Conservation (phyloP, 2,329 filamentous ascomycete genomes). For the Trichoderma oligosporum region DNA sequence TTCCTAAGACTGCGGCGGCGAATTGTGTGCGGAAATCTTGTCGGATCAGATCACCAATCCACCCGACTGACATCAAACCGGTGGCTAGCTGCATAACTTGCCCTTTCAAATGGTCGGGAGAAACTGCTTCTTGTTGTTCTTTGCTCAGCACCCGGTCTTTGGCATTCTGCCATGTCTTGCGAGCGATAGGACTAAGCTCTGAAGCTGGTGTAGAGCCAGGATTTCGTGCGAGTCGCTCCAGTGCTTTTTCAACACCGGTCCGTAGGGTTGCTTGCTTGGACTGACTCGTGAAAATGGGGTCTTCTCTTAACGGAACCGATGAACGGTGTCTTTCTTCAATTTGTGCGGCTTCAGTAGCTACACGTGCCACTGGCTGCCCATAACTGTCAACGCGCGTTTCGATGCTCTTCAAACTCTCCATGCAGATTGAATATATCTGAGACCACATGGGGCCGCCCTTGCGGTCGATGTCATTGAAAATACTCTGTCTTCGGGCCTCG, state of each 20-base stretch:
- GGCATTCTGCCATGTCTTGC: conserved; percentile 46
- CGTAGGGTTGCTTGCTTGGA: conserved; percentile 38
- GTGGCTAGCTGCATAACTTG: conserved; percentile 48
- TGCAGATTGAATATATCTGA: conserved; percentile 67
- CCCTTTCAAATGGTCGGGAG: conserved; percentile 46
- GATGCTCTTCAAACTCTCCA: conserved; percentile 65
- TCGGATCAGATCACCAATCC: conserved; percentile 65
- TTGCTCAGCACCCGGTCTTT: conserved; percentile 48
- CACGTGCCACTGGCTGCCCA: conserved; percentile 42
- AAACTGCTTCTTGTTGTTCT: conserved; percentile 53
- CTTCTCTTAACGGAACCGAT: conserved; percentile 42
- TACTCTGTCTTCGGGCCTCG: conserved; percentile 69
- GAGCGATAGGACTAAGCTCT: conserved; percentile 49
- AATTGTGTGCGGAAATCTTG: conserved; percentile 64
- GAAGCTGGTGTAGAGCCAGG: conserved; percentile 48
- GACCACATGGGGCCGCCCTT: conserved; percentile 76
- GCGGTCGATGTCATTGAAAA: conserved; percentile 85
- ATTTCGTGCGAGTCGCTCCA: conserved; percentile 42
- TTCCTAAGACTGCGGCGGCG: conserved; percentile 65
- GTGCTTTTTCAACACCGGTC: conserved; percentile 44
- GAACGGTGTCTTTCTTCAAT: conserved; percentile 35
- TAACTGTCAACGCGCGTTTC: conserved; percentile 63
- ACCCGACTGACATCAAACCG: conserved; percentile 44
- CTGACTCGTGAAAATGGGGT: conserved; percentile 43
- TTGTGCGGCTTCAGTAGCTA: conserved; percentile 31